phyloP scores from a whole-genome alignment of 2,329 filamentous ascomycete genomes.

The Leptoxyphium fumago region DNA sequence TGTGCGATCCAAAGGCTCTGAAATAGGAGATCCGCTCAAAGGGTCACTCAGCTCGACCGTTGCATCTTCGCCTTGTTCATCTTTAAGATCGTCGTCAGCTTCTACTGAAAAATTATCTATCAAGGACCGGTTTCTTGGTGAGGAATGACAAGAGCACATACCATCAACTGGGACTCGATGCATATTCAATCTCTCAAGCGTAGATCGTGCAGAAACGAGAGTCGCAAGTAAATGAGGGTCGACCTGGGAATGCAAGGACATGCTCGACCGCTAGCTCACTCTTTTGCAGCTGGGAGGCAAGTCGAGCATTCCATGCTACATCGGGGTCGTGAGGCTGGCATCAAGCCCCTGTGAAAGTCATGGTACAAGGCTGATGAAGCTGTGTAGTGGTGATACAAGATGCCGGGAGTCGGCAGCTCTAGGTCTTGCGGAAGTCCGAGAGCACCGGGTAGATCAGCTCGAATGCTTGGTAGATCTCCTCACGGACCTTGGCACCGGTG shows the following conservation, averaged over 20 bases:
- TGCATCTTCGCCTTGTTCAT: no score
- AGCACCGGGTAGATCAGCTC: conserved; percentile 96
- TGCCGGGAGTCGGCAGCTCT: conserved; percentile 9
- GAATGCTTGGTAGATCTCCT: conserved; percentile 95
- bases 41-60: no score
- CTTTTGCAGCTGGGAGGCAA: conserved; percentile 2
- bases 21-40: no score
- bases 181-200: conserved; percentile 4
- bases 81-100: no score
- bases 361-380: conserved; percentile 12
- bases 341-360: conserved; percentile 13
- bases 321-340: conserved; percentile 12
- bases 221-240: background rate
- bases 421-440: conserved; percentile 34
- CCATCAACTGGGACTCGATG: background rate
- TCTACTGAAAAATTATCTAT: no score
- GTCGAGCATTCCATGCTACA: conserved; percentile 2
- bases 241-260: background rate
- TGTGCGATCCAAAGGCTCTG: no score
- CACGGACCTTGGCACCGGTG: conserved; percentile 91
- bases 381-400: conserved; percentile 14
- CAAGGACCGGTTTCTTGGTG: no score
- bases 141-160: background rate
- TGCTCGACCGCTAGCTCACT: background rate
- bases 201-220: background rate